A percentile compares a stretch with the other conserved stretches of the same genome.
These are phyloP conservation scores for Takashimella tepidaria DNA, from an alignment of 1,284 basidiomycete genomes.

Conservation along the genomic window DNA sequence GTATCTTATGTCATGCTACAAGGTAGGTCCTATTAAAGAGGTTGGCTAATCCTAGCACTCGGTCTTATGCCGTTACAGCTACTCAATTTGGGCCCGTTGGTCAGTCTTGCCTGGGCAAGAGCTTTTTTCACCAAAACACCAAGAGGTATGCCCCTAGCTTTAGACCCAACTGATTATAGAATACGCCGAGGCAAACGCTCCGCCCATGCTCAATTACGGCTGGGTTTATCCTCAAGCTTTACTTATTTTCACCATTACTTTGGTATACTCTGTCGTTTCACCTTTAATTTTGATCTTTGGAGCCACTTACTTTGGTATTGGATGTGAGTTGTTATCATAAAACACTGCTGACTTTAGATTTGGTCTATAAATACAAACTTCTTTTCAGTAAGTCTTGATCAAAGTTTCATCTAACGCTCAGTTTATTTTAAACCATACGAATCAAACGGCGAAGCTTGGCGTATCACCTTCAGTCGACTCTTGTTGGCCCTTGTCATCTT, in stretches of 20 bases:
- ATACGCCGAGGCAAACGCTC: slow-evolving; percentile 92
- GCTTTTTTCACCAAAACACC: slow-evolving; percentile 72
- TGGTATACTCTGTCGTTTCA: slow-evolving; percentile 91
- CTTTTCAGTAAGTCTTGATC: slow-evolving; percentile 73
- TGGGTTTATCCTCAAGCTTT: slow-evolving; percentile 88
- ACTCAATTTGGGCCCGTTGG: slow-evolving; percentile 76
- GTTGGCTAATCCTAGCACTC: slow-evolving; percentile 56
- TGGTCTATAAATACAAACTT: slow-evolving; percentile 97
- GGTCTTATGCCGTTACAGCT: slow-evolving; percentile 94
- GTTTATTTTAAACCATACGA: slow-evolving; percentile 50
- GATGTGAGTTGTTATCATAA: slow-evolving; percentile 49
- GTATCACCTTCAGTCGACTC: slow-evolving; percentile 78
- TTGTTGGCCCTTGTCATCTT: slow-evolving; percentile 85
- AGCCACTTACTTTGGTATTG: slow-evolving; percentile 87
- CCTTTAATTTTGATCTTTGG: slow-evolving; percentile 92
- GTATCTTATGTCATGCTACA: slow-evolving; percentile 92
- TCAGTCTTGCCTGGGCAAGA: slow-evolving; percentile 66
- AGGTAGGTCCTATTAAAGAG: slow-evolving; percentile 50
- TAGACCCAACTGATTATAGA: slow-evolving; percentile 52
- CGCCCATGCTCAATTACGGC: slow-evolving; percentile 93
- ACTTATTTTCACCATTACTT: slow-evolving; percentile 87
- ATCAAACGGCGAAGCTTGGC: slow-evolving; percentile 61
- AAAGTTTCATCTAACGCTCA: slow-evolving; percentile 9
- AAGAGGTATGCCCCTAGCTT: slow-evolving; percentile 56
- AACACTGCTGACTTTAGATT: slow-evolving; percentile 45